Evolutionary conservation across 768 basidiomycete species (phyloP).

Genomic region (Naematelia encephala): DNA sequence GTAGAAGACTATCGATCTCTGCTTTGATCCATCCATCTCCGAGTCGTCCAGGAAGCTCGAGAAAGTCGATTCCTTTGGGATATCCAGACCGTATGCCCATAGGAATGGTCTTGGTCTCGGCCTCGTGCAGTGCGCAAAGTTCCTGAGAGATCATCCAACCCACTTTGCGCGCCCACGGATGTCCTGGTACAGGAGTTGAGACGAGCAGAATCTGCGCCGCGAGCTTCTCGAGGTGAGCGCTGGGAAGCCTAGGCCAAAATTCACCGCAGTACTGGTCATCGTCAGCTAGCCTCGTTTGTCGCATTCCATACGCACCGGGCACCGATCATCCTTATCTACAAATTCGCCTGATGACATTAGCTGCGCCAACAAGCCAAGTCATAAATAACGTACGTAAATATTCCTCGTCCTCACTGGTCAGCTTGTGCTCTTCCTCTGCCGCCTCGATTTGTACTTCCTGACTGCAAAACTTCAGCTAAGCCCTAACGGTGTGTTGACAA

Average conservation of each 20-base stretch:
- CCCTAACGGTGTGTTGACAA: background rate
- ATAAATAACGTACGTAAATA: background rate
- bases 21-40: conserved; percentile 18
- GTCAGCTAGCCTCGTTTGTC: background rate
- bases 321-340: background rate
- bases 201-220: background rate
- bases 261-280: background rate
- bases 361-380: background rate
- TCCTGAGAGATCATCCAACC: conserved; percentile 29
- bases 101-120: conserved; percentile 35
- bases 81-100: conserved; percentile 36
- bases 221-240: background rate
- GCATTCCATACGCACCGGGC: background rate
- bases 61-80: conserved; percentile 34
- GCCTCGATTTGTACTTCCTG: background rate
- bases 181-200: background rate
- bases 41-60: conserved; percentile 12
- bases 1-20: background rate
- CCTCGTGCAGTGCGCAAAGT: conserved; percentile 37
- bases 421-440: background rate
- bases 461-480: background rate
- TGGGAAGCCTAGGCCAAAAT: background rate
- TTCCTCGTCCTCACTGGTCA: background rate
- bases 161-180: conserved; percentile 8
- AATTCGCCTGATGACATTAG: background rate